Conservation (phyloP, 1,139 yeast genomes). For the Debaryomyces coudertii region DNA sequence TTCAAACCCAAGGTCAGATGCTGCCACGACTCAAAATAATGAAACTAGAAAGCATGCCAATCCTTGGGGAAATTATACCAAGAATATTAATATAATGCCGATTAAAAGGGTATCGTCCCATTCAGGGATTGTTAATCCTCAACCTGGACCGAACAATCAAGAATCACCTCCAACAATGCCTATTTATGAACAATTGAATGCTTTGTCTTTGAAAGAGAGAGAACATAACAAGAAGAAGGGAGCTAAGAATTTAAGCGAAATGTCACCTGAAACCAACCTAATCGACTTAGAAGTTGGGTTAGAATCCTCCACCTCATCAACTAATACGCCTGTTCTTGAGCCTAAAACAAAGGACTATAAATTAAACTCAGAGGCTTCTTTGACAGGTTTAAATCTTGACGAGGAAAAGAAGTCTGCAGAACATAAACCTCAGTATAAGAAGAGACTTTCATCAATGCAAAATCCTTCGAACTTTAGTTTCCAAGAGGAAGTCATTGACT, state of each 20-base stretch:
- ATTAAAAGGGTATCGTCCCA: conserved; percentile 2
- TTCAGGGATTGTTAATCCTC: not conserved
- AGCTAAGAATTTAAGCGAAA: conserved; percentile 9
- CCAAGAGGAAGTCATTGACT: conserved; percentile 51
- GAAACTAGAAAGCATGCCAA: conserved; percentile 19
- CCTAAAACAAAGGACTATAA: conserved; percentile 16
- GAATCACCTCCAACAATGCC: not conserved
- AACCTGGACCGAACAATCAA: not conserved
- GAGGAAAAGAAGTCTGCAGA: conserved; percentile 19
- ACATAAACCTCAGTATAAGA: conserved; percentile 35
- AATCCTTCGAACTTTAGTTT: conserved; percentile 38
- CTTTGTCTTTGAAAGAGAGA: conserved; percentile 3
- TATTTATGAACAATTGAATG: conserved; percentile 1
- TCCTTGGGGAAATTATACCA: conserved; percentile 15
- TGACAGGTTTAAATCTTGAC: conserved; percentile 34
- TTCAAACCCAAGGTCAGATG: not conserved
- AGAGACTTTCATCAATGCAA: conserved; percentile 34
- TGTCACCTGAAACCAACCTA: conserved; percentile 26
- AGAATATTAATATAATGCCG: not conserved
- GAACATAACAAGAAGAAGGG: not conserved
- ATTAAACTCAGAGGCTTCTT: conserved; percentile 6
- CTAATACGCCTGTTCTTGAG: conserved; percentile 26
- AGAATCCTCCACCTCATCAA: conserved; percentile 33
- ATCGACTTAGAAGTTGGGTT: conserved; percentile 47
- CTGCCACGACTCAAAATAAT: not conserved